Base-by-base conservation (phyloP, 352 stramenopile genomes). In the Elongisporangium undulatum region DNA sequence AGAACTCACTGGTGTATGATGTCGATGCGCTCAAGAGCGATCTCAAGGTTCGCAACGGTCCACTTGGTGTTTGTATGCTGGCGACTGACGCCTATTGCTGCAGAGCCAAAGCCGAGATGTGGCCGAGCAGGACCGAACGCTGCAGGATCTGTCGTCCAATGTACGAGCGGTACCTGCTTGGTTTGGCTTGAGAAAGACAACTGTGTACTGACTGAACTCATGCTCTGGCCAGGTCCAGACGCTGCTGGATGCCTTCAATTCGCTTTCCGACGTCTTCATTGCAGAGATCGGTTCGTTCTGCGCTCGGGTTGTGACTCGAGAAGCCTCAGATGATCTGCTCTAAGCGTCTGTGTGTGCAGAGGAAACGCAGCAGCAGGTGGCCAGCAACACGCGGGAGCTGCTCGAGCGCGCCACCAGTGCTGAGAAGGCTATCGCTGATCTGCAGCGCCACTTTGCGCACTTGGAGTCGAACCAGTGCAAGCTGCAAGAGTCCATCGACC, bases 21-120 rank as follows among this genome's bases (percentile, higher is more conserved):
- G 68, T 86, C 1, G 76, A 86, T 72, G 72, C 72, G 58, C 60
- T 86, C 52, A 85, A 82, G 58, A 83, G 64, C 58, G 77, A 83
- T 49, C 64, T 89, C 39, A 69, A 82, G 57, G 77, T 84, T 15
- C 12, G 61, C 12, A n/a, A 16, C n/a, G 3, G 10, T n/a, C 21
- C 13, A n/a, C 17, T 21, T 29, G 12, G 20, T 49, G 38, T 5
- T 50, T 58, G 3, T 1, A 29, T 22, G 6, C 15, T 51, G 2
- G 13, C 15, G n/a, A 15, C 15, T 53, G 6, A 59, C 1, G 38
- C 7, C 9, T 63, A 59, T 48, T 64, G 6, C 41, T 75, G 26
- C 51, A 88, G 69, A 61, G 73, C 21, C 74, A 81, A 66, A 66
- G 69, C 0, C 67, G 66, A 34, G 79, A 82, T 34, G 70, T 72